phyloP scores from a whole-genome alignment of 108 stramenopile genomes.

The Cyclotella kingstonii region DNA sequence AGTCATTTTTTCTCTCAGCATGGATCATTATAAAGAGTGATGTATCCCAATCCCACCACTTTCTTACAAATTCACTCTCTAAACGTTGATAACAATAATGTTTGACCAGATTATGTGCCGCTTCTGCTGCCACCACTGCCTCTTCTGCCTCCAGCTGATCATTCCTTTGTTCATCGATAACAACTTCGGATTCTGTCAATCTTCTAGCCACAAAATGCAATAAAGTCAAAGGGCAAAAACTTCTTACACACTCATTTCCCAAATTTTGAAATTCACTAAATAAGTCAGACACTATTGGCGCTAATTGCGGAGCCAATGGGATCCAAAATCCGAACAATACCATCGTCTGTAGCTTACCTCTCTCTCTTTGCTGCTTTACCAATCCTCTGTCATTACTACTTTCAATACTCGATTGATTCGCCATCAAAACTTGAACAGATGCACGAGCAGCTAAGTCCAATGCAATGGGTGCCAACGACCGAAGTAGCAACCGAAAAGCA shows the following conservation, averaged over 20 bases:
- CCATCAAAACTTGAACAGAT: constrained; percentile 33
- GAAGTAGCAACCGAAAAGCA: too few relatives aligned
- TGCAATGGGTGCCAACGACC: too few relatives aligned
- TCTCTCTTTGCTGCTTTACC: constrained; percentile 1
- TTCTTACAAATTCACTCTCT: constrained; percentile 37
- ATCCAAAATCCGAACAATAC: constrained; percentile 75
- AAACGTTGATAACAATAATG: constrained; percentile 36
- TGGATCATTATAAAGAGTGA: constrained; percentile 53
- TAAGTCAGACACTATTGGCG: constrained; percentile 66
- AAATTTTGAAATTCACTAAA: constrained; percentile 23
- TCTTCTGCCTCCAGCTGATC: constrained; percentile 28
- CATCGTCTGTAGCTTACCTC: constrained; percentile 33
- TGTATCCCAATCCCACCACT: constrained; percentile 76
- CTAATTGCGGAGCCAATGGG: constrained; percentile 75
- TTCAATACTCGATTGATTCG: constrained; percentile 1
- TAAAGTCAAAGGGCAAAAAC: constrained; percentile 26
- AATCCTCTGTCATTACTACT: background rate
- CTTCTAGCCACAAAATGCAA: constrained; percentile 33
- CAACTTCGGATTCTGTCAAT: constrained; percentile 7
- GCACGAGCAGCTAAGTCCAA: too few relatives aligned
- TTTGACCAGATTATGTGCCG: constrained; percentile 31
- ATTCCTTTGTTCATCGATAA: constrained; percentile 29
- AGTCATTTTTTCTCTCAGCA: constrained; percentile 1
- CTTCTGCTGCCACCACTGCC: constrained; percentile 45
- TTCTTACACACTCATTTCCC: constrained; percentile 2